Evolutionary conservation across 805 yeast genomes (phyloP).

Genomic region (Candida nonsorbophila): DNA sequence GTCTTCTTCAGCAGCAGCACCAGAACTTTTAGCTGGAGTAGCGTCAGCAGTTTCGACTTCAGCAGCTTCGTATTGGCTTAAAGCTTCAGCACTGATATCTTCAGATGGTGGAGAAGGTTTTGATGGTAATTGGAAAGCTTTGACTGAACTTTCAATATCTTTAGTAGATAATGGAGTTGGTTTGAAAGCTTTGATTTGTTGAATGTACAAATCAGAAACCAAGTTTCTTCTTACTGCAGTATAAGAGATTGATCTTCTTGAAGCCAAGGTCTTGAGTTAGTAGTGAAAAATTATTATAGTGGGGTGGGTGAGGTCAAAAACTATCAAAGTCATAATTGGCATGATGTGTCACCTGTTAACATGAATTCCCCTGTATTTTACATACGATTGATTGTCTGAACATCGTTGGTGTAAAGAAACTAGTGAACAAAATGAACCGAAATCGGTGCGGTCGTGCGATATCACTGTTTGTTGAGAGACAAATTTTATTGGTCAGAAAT

Average conservation of each 20-base stretch:
- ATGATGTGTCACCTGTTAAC: too few relatives aligned
- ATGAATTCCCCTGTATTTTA: too few relatives aligned
- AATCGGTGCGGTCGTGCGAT: too few relatives aligned
- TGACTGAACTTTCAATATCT: conserved; percentile 74
- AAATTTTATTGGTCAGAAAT: conserved; percentile 7
- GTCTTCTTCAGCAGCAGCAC: conserved; percentile 54
- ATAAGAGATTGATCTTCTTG: conserved; percentile 37
- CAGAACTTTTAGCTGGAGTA: conserved; percentile 26
- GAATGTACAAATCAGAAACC: conserved; percentile 79
- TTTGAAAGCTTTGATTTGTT: conserved; percentile 84
- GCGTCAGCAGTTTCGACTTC: conserved; percentile 51
- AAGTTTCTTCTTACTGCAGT: conserved; percentile 49
- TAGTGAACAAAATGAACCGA: too few relatives aligned
- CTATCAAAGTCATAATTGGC: too few relatives aligned
- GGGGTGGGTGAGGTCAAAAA: too few relatives aligned
- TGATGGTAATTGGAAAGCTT: conserved; percentile 77
- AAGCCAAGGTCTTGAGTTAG: conserved; percentile 27
- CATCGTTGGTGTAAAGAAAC: too few relatives aligned
- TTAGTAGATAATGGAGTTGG: conserved; percentile 68
- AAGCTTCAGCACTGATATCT: conserved; percentile 65
- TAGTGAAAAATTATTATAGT: too few relatives aligned
- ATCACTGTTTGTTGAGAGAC: too few relatives aligned
- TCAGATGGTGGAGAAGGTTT: conserved; percentile 71
- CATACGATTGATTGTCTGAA: too few relatives aligned
- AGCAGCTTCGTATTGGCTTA: conserved; percentile 62